Conservation (phyloP, 306 rosid species). For the Herpetospermum pedunculosum region DNA sequence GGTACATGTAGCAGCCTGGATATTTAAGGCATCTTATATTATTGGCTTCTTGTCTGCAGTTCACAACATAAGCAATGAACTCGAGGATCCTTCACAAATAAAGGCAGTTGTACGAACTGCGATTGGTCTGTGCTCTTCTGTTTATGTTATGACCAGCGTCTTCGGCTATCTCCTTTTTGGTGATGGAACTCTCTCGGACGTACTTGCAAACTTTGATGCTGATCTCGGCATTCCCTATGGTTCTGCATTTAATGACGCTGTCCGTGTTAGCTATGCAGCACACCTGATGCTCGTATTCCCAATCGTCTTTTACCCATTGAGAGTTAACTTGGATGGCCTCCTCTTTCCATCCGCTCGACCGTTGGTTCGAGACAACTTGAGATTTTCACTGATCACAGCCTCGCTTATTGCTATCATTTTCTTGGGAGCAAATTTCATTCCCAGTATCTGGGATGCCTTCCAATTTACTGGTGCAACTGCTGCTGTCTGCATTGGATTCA, state of each 20-base stretch:
- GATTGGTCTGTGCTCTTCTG: constrained; percentile 21
- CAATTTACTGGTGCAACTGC: constrained; percentile 37
- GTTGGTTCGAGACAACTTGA: constrained; percentile 18
- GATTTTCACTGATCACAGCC: constrained; percentile 18
- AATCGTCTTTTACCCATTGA: constrained; percentile 22
- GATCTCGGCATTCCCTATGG: constrained; percentile 25
- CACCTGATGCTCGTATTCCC: constrained; percentile 30
- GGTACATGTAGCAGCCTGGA: background rate
- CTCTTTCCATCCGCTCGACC: constrained; percentile 25
- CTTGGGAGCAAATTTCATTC: constrained; percentile 36
- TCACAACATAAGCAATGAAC: constrained; percentile 32
- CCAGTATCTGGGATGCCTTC: constrained; percentile 41
- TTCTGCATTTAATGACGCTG: constrained; percentile 15
- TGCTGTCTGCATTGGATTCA: constrained; percentile 34
- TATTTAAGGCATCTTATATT: background rate
- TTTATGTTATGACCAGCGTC: constrained; percentile 26
- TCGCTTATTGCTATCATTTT: constrained; percentile 14
- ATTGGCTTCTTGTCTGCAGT: constrained; percentile 15
- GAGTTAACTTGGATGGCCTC: constrained; percentile 32
- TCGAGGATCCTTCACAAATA: constrained; percentile 16
- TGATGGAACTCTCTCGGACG: constrained; percentile 22
- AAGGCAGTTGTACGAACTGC: constrained; percentile 17
- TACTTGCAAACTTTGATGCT: constrained; percentile 33
- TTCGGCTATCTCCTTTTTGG: constrained; percentile 36
- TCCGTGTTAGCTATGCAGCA: constrained; percentile 22